A percentile compares a stretch with the other conserved stretches of the same genome.
phyloP scores from a whole-genome alignment of 2,329 filamentous ascomycete genomes.

The Tympanopsis confertula region DNA sequence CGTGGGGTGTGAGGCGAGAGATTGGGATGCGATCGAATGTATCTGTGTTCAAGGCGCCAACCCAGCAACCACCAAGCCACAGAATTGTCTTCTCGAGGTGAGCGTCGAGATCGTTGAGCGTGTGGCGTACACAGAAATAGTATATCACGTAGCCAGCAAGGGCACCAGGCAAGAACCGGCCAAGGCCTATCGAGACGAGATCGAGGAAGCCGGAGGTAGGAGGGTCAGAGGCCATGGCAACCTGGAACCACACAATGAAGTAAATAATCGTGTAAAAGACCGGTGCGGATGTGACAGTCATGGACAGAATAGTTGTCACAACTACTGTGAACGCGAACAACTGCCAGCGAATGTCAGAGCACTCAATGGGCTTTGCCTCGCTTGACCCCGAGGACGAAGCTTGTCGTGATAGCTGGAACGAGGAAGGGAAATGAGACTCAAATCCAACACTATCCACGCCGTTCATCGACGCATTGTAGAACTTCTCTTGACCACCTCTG shows the following conservation, averaged over 20 bases:
- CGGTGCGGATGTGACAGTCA: constrained; percentile 49
- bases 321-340: constrained; percentile 48
- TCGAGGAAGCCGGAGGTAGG: constrained; percentile 45
- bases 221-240: constrained; percentile 54
- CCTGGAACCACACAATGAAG: constrained; percentile 50
- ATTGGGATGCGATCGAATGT: constrained; percentile 57
- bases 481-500: constrained; percentile 41
- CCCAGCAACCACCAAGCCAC: constrained; percentile 52
- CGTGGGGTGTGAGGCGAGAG: constrained; percentile 54
- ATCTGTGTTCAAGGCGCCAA: constrained; percentile 60
- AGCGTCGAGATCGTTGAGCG: constrained; percentile 38
- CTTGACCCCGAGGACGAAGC: too few relatives aligned
- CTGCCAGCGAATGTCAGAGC: constrained; percentile 49
- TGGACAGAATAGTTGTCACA: constrained; percentile 44
- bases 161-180: constrained; percentile 48
- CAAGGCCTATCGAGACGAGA: constrained; percentile 45
- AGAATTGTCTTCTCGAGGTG: constrained; percentile 53
- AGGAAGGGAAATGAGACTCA: constrained; percentile 51
- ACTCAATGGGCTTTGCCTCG: constrained; percentile 28
- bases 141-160: constrained; percentile 54
- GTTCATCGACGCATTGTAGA: constrained; percentile 36
- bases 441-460: constrained; percentile 47
- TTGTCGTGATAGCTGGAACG: too few relatives aligned
- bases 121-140: constrained; percentile 41
- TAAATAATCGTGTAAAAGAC: constrained; percentile 54